These are phyloP conservation scores for Rubia tinctorum DNA, from an alignment of 305 asterid genomes.

Conservation along the genomic window DNA sequence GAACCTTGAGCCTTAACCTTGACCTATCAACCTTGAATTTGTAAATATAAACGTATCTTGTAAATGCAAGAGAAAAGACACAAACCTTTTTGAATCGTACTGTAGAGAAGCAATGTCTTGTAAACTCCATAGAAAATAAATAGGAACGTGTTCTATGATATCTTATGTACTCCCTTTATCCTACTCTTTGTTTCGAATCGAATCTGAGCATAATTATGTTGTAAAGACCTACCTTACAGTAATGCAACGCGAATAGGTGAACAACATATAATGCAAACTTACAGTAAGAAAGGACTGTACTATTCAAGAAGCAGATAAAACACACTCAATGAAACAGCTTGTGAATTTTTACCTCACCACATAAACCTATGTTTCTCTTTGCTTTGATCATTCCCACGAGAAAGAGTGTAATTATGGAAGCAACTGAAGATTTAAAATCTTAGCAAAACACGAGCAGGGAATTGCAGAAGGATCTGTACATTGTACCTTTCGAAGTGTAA, in stretches of 20 bases:
- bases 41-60: not conserved
- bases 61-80: not conserved
- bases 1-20: not conserved
- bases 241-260: too few species aligned
- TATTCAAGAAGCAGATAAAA: too few species aligned
- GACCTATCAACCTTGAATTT: not conserved
- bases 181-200: constrained; percentile 61
- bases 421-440: too few species aligned
- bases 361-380: too few species aligned
- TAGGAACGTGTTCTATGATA: constrained; percentile 88
- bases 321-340: too few species aligned
- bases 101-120: constrained; percentile 48
- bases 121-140: constrained; percentile 73
- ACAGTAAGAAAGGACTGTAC: too few species aligned
- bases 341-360: too few species aligned
- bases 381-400: too few species aligned
- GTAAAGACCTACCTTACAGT: constrained; percentile 54
- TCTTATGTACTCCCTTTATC: constrained; percentile 78
- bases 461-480: too few species aligned
- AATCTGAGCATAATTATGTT: constrained; percentile 99
- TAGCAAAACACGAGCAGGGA: too few species aligned
- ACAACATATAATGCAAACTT: too few species aligned
- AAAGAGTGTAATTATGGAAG: too few species aligned
- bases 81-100: constrained; percentile 78
- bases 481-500: constrained; percentile 76